Conservation (phyloP, 441 rosid genomes). For the Populus hybrid region DNA sequence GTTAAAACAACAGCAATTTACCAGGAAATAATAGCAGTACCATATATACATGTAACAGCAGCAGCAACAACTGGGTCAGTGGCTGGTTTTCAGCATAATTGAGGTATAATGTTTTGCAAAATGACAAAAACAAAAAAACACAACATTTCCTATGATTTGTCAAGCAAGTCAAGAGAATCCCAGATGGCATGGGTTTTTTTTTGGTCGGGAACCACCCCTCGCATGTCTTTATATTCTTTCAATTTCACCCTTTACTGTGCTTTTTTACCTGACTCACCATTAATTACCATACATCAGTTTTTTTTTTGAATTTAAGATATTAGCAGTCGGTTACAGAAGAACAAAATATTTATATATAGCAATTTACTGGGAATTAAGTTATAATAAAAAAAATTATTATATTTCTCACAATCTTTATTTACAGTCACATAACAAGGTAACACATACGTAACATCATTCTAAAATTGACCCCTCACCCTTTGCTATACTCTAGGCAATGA, state of each 20-base stretch:
- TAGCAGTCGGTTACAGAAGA: too few species aligned
- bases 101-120: not conserved
- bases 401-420: too few species aligned
- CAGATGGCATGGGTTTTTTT: not conserved
- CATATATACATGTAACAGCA: too few species aligned
- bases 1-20: not conserved
- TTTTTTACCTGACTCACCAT: too few species aligned
- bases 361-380: too few species aligned
- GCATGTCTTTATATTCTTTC: not conserved
- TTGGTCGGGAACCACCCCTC: not conserved
- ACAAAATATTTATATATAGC: too few species aligned
- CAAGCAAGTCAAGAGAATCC: conserved; percentile 6
- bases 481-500: not conserved
- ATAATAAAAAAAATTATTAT: too few species aligned
- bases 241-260: not conserved
- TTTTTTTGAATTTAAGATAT: too few species aligned
- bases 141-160: not conserved
- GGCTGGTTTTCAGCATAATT: not conserved
- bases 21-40: not conserved
- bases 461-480: too few species aligned
- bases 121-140: conserved; percentile 3
- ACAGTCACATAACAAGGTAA: not conserved
- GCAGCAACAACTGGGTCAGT: not conserved
- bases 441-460: not conserved
- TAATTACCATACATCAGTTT: too few species aligned